A percentile compares a stretch with the other conserved stretches of the same genome.
phyloP scores from a whole-genome alignment of 2,329 filamentous ascomycete genomes.

The Pyricularia pennisetigena region DNA sequence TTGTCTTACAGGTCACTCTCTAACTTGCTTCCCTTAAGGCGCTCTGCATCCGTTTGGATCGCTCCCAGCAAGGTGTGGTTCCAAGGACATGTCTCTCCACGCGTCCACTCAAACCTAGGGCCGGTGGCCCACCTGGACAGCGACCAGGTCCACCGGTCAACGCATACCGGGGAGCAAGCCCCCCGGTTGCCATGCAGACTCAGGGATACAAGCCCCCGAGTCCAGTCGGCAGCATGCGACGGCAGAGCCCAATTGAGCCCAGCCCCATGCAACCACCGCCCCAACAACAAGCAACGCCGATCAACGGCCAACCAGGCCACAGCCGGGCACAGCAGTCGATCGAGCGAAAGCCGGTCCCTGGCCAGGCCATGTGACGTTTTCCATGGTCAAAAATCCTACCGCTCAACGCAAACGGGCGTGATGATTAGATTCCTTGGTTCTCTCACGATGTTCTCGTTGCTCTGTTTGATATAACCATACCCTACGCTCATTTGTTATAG shows the following conservation, averaged over 20 bases:
- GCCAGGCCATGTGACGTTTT: slow-evolving; percentile 34
- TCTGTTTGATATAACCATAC: background rate
- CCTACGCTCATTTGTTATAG: background rate
- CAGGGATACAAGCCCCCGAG: background rate
- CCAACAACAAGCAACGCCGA: background rate
- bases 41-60: slow-evolving; percentile 83
- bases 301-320: background rate
- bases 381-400: background rate
- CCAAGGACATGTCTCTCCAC: slow-evolving; percentile 90
- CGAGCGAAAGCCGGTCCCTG: slow-evolving; percentile 45
- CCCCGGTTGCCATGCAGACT: background rate
- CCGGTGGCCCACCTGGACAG: slow-evolving; percentile 28
- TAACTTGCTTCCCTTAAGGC: slow-evolving; percentile 45
- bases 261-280: background rate
- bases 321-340: slow-evolving; percentile 25
- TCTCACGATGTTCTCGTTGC: background rate
- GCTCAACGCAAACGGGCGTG: background rate
- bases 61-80: slow-evolving; percentile 84
- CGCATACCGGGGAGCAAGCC: background rate
- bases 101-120: slow-evolving; percentile 79
- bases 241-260: background rate
- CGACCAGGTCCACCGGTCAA: background rate
- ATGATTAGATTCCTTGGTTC: background rate
- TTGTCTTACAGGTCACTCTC: slow-evolving; percentile 12
- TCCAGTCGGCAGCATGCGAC: background rate